Base-by-base conservation (phyloP, 2,329 filamentous ascomycete species). In the Moelleriella libera region DNA sequence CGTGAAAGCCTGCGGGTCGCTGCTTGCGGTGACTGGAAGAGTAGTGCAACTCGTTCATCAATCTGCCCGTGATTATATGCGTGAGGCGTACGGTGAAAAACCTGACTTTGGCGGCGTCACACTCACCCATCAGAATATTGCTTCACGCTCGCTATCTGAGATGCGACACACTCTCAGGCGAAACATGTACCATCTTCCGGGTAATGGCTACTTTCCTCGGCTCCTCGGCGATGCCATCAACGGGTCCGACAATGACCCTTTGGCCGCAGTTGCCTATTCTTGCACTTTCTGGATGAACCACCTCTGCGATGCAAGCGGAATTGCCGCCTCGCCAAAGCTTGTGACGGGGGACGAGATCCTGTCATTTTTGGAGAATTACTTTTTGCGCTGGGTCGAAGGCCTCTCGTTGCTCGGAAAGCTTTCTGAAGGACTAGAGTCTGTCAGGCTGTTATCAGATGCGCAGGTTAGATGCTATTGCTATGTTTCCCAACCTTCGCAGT, bases 61-160 rank as follows among this genome's bases (percentile, higher is more conserved):
- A 48, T 70, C 67, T 7, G 68, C 64, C 3, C 68, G 69, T 45
- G 68, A 72, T 34, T 68, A 58, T 51, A 45, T 71, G 3, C 48
- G 5, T 21, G 50, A 30, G 44, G 55, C 2, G 51, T 51, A 48
- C 42, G 39, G 12, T 8, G 47, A n/a, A 44, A 52, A n/a, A 52
- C 67, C 11, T 62, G 66, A 47, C 58, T 58, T 11, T 40, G 30
- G 44, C 40, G 58, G 63, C 1, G 37, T 48, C 5, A 39, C 47
- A n/a, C 43, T 55, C 6, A 49, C 51, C 11, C 62, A 70, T 49
- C 46, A 56, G 10, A n/a, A 7, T 0, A 60, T 72, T 2, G 63
- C 62, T 44, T 56, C 51, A 11, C 52, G 54, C 31, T 72, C 66
- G 7, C 44, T 51, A 2, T 45, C 69, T 0, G 9, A 60, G n/a